phyloP scores from a whole-genome alignment of 805 yeast species.

The Yamadazyma scolyti region DNA sequence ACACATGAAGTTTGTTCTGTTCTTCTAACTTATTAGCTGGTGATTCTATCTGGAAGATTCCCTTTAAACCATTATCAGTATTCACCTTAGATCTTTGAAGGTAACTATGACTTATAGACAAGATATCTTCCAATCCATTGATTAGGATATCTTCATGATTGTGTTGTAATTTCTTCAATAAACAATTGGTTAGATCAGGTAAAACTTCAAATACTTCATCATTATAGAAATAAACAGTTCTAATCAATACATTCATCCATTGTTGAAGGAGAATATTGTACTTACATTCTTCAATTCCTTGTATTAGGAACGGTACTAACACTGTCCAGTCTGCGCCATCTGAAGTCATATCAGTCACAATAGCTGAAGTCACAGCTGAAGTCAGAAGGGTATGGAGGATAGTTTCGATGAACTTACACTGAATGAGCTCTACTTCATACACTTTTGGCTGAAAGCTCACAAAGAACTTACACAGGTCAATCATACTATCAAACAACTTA shows the following conservation, averaged over 20 bases:
- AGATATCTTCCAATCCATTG: constrained; percentile 64
- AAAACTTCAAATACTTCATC: constrained; percentile 54
- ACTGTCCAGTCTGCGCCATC: constrained; percentile 27
- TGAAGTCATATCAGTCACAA: constrained; percentile 25
- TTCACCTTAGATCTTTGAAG: constrained; percentile 32
- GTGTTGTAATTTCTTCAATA: too few species aligned
- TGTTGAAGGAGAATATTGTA: constrained; percentile 41
- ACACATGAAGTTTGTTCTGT: constrained; percentile 50
- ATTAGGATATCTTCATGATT: too few species aligned
- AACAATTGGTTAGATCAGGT: too few species aligned
- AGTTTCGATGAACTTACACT: constrained; percentile 22
- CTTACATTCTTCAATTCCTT: constrained; percentile 45
- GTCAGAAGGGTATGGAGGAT: constrained; percentile 26
- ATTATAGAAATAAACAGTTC: constrained; percentile 48
- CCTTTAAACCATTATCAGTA: constrained; percentile 45
- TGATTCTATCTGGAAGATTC: constrained; percentile 73
- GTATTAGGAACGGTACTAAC: constrained; percentile 43
- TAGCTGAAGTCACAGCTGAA: constrained; percentile 25
- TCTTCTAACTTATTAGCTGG: constrained; percentile 49
- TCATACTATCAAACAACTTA: constrained; percentile 37
- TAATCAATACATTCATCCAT: constrained; percentile 50
- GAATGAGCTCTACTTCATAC: constrained; percentile 23
- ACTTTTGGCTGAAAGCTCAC: constrained; percentile 6
- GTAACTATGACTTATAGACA: constrained; percentile 57
- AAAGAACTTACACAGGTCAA: constrained; percentile 31